A percentile compares a stretch with the other conserved stretches of the same genome.
These are phyloP conservation scores for Fonsecaea erecta DNA, from an alignment of 2,329 filamentous ascomycete species.

Conservation along the genomic window DNA sequence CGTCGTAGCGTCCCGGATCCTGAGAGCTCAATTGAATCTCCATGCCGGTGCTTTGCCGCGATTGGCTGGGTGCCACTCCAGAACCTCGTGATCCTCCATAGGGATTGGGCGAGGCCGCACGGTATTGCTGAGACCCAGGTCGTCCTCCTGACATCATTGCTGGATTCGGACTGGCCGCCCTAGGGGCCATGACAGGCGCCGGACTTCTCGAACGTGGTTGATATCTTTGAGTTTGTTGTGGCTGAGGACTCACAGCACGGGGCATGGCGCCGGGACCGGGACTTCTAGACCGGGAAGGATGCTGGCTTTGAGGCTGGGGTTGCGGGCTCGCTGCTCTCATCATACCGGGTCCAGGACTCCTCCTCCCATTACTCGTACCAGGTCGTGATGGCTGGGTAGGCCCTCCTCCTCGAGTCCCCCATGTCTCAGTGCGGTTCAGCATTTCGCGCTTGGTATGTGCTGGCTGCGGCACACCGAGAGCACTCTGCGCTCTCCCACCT, in stretches of 20 bases:
- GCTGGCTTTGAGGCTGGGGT: constrained; percentile 25
- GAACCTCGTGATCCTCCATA: constrained; percentile 41
- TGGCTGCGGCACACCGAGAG: constrained; percentile 66
- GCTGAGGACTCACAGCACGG: constrained; percentile 36
- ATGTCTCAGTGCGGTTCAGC: constrained; percentile 92
- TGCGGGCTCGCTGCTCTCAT: constrained; percentile 32
- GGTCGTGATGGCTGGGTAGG: constrained; percentile 31
- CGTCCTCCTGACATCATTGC: constrained; percentile 28
- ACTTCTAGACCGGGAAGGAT: constrained; percentile 28
- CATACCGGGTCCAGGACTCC: constrained; percentile 34
- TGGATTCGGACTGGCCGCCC: constrained; percentile 13
- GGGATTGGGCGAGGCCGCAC: constrained; percentile 41
- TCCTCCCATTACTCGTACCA: constrained; percentile 32
- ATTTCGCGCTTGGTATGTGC: constrained; percentile 93
- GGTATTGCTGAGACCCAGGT: constrained; percentile 20
- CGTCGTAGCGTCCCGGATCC: constrained; percentile 61
- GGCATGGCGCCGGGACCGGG: constrained; percentile 33
- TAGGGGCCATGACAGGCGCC: constrained; percentile 23
- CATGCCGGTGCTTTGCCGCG: constrained; percentile 56
- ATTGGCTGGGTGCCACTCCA: constrained; percentile 42
- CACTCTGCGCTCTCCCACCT: constrained; percentile 26
- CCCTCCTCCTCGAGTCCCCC: constrained; percentile 48
- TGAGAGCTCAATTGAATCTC: constrained; percentile 67
- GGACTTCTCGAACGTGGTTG: constrained; percentile 32
- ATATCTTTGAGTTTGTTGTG: constrained; percentile 21